Conservation (phyloP, 2,329 filamentous ascomycete species). For the Fusarium sp. region DNA sequence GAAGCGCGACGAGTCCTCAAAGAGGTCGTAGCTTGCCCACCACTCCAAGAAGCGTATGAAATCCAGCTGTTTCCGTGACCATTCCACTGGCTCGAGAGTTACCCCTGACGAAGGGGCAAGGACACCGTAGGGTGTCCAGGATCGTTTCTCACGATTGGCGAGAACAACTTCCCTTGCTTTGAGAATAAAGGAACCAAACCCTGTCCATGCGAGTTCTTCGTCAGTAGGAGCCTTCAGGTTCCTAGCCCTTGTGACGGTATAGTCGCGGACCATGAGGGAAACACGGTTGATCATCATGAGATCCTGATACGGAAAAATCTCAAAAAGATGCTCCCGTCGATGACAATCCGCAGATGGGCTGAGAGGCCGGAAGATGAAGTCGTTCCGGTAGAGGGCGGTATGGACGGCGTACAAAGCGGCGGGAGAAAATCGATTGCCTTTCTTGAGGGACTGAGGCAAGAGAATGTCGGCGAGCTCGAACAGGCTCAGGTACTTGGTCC, state of each 20-base stretch:
- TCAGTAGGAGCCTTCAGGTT: conserved; percentile 23
- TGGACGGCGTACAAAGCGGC: conserved; percentile 77
- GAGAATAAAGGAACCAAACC: conserved; percentile 59
- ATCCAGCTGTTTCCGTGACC: conserved; percentile 52
- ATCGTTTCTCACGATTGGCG: conserved; percentile 60
- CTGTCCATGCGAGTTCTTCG: conserved; percentile 28
- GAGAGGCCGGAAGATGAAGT: conserved; percentile 68
- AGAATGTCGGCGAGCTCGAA: conserved; percentile 62
- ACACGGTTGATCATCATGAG: conserved; percentile 47
- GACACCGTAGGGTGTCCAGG: conserved; percentile 64
- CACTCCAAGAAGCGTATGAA: conserved; percentile 77
- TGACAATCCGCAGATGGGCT: conserved; percentile 59
- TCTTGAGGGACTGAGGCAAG: conserved; percentile 52
- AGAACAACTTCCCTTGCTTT: conserved; percentile 64
- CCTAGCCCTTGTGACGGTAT: conserved; percentile 41
- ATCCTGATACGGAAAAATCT: conserved; percentile 59
- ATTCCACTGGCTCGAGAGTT: conserved; percentile 37
- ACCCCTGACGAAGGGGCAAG: conserved; percentile 45
- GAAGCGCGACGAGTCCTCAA: conserved; percentile 63
- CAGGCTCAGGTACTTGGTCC: conserved; percentile 61
- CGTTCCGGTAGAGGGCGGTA: conserved; percentile 69
- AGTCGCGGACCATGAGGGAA: conserved; percentile 48
- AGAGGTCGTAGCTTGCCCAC: conserved; percentile 71
- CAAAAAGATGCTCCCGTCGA: conserved; percentile 68
- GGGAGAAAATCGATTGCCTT: conserved; percentile 54